Evolutionary conservation across 2,329 filamentous ascomycete genomes (phyloP), one percentile per base, ranked within the genome.

Genomic region (Thielaviopsis populi): DNA sequence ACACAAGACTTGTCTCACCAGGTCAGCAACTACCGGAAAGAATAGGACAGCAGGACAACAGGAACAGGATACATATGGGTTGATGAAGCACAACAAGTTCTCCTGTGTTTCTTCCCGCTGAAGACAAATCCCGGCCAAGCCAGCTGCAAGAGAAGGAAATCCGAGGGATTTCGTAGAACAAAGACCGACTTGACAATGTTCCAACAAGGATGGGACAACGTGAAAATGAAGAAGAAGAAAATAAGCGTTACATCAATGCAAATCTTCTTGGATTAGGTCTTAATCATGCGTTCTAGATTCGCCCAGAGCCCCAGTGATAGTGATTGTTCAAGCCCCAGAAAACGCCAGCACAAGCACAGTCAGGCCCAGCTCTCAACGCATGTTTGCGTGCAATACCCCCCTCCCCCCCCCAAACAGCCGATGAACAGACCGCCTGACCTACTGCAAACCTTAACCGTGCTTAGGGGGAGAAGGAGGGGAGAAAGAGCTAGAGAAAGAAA

Each of bases 381-480:
- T 50, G 46, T 50, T 24, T 24, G 6, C 6, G 10, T 54, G 50
- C n/a, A 54, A 54, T 30, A 15, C 50, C 13, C 22, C 24, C 22
- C n/a, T 13, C 50, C 50, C 13, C 22, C 24, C 22, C n/a, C 24
- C 50, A 54, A 54, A 19, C 50, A 54, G 4, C 50, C 24, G 17
- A 54, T 54, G 50, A 54, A 54, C 50, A 54, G 50, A 54, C 50
- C 50, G 50, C 50, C 50, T 54, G 30, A n/a, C 27, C 24, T 30
- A 33, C 50, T 54, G 30, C 50, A 54, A 54, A 54, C 50, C 27
- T 54, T 54, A 54, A 33, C 27, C 50, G 50, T 54, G 50, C 50
- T n/a, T 19, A 43, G n/a, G 48, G 19, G 22, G 10, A 54, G 27
- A 33, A 54, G 24, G 33, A n/a, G 22, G 50, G 50, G 27, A 10